phyloP scores from a whole-genome alignment of 2,329 filamentous ascomycete genomes.

The Bipolaris bicolor region DNA sequence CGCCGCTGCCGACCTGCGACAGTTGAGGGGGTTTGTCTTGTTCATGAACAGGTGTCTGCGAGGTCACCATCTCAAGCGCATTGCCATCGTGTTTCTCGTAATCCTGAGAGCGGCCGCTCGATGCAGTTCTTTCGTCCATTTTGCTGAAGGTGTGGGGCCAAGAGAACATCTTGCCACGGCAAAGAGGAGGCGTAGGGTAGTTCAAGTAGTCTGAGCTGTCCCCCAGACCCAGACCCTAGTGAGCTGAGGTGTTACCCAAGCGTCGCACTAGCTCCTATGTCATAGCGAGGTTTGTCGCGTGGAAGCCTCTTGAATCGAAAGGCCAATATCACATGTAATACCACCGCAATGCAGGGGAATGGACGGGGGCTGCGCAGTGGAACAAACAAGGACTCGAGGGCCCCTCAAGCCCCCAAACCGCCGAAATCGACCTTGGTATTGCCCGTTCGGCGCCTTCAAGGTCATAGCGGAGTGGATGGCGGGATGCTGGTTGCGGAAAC shows the following conservation, averaged over 20 bases:
- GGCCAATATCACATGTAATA: constrained; percentile 6
- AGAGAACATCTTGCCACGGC: not conserved
- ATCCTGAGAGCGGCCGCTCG: constrained; percentile 12
- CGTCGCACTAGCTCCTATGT: constrained; percentile 1
- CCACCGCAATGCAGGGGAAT: constrained; percentile 17
- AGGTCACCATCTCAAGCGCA: constrained; percentile 24
- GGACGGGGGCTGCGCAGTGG: constrained; percentile 7
- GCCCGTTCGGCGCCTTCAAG: constrained; percentile 9
- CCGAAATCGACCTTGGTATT: not conserved
- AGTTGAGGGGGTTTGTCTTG: constrained; percentile 24
- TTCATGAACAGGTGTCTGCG: constrained; percentile 27
- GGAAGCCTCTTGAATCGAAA: not conserved
- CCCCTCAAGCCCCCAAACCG: constrained; percentile 8
- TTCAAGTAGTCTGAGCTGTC: constrained; percentile 11
- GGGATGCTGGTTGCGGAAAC: constrained; percentile 13
- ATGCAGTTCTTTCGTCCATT: constrained; percentile 15
- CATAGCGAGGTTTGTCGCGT: not conserved
- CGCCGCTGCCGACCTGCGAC: constrained; percentile 17
- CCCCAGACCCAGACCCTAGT: constrained; percentile 6
- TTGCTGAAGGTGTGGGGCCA: constrained; percentile 9
- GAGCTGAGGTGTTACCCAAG: not conserved
- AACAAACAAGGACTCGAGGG: not conserved
- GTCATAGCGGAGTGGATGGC: constrained; percentile 9
- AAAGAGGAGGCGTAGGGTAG: not conserved
- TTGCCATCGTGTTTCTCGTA: constrained; percentile 16